These are phyloP conservation scores for Neurospora sp. DNA, from an alignment of 495 filamentous ascomycete species.

Conservation along the genomic window DNA sequence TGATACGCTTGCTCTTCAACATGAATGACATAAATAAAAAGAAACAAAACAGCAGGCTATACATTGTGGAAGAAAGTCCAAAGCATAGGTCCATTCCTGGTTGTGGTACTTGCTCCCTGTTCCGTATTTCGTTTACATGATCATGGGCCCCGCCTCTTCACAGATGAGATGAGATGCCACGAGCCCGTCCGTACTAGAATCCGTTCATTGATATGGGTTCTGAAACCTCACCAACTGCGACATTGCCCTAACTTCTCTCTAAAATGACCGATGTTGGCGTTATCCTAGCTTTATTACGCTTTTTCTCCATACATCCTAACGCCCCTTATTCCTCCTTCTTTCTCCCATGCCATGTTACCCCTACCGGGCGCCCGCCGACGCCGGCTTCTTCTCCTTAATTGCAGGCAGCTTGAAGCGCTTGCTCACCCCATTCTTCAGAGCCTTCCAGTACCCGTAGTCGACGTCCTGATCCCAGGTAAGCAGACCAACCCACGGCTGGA, in stretches of 20 bases:
- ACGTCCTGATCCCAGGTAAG: slow-evolving; percentile 62
- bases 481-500: slow-evolving; percentile 92
- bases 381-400: slow-evolving; percentile 49
- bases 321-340: slow-evolving; percentile 5
- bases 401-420: slow-evolving; percentile 63
- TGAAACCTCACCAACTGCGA: not conserved
- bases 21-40: not conserved
- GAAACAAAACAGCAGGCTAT: not conserved
- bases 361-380: not conserved
- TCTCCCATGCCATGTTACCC: not conserved
- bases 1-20: not conserved
- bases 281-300: not conserved
- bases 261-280: not conserved
- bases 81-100: not conserved
- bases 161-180: not conserved
- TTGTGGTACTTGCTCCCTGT: not conserved
- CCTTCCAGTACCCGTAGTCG: slow-evolving; percentile 53
- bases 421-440: slow-evolving; percentile 50
- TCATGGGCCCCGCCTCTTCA: not conserved
- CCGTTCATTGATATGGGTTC: not conserved
- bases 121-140: not conserved
- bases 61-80: not conserved
- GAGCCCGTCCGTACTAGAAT: not conserved
- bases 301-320: not conserved
- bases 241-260: not conserved